Evolutionary conservation across 495 filamentous ascomycete species (phyloP).

Genomic region (Talaromyces proteolyticus): DNA sequence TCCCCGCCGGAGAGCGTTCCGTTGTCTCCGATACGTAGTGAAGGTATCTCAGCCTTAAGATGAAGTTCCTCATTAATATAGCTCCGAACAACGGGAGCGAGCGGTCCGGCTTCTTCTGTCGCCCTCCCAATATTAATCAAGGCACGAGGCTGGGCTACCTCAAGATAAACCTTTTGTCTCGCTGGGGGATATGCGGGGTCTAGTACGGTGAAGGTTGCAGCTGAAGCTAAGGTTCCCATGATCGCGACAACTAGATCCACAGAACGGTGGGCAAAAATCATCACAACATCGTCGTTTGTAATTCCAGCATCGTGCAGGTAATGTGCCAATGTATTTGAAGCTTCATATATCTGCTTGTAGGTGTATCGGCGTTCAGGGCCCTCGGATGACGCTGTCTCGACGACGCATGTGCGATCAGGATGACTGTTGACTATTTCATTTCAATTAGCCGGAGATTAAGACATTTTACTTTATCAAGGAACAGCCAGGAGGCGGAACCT

Average conservation of each 20-base stretch:
- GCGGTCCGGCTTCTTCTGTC: constrained; percentile 63
- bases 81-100: constrained; percentile 61
- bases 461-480: no score
- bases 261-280: constrained; percentile 81
- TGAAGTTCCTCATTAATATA: constrained; percentile 72
- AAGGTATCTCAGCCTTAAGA: constrained; percentile 72
- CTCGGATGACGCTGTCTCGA: constrained; percentile 66
- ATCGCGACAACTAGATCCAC: constrained; percentile 45
- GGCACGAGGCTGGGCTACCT: constrained; percentile 77
- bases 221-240: constrained; percentile 51
- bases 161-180: constrained; percentile 84
- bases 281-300: constrained; percentile 80
- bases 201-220: constrained; percentile 56
- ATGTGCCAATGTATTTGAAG: constrained; percentile 74
- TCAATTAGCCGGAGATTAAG: no score
- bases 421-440: constrained; percentile 48
- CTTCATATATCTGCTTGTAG: constrained; percentile 84
- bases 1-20: constrained; percentile 69
- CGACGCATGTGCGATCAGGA: constrained; percentile 73
- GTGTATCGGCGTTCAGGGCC: constrained; percentile 65
- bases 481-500: no score
- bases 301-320: constrained; percentile 69
- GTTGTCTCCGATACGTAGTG: constrained; percentile 64
- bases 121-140: constrained; percentile 79
- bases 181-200: constrained; percentile 87